Conservation (phyloP, 2,329 filamentous ascomycete species). For the Ascochyta clinopodiicola region DNA sequence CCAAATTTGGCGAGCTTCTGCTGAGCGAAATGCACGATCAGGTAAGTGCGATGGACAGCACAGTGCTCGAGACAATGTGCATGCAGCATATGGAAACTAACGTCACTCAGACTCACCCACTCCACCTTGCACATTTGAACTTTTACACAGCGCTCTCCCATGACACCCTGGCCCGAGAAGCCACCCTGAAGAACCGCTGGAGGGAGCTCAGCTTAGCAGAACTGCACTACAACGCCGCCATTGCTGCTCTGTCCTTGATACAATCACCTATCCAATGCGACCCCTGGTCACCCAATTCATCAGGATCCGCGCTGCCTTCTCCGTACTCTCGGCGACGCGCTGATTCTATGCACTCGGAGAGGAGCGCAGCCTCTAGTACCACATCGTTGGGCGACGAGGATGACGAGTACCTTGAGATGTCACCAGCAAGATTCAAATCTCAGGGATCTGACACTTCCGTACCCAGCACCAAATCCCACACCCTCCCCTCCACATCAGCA, state of each 20-base stretch:
- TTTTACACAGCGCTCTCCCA: slow-evolving; percentile 49
- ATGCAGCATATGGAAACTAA: neutral
- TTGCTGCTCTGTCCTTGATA: slow-evolving; percentile 12
- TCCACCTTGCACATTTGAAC: slow-evolving; percentile 44
- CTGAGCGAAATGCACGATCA: slow-evolving; percentile 27
- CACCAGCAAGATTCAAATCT: neutral
- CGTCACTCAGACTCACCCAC: slow-evolving; percentile 39
- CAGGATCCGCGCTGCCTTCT: neutral
- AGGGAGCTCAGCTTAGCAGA: slow-evolving; percentile 44
- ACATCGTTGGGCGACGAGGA: slow-evolving; percentile 27
- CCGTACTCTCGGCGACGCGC: slow-evolving; percentile 3
- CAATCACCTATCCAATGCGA: neutral
- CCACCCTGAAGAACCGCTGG: slow-evolving; percentile 39
- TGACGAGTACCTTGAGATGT: slow-evolving; percentile 11
- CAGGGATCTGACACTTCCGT: slow-evolving; percentile 14
- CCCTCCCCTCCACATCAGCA: slow-evolving; percentile 5
- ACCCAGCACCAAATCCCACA: slow-evolving; percentile 6
- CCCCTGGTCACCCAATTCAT: slow-evolving; percentile 6
- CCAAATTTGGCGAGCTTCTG: slow-evolving; percentile 34
- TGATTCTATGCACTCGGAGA: slow-evolving; percentile 7
- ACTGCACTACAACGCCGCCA: slow-evolving; percentile 43
- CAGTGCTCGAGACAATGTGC: neutral
- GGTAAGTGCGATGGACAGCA: slow-evolving; percentile 19
- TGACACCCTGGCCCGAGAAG: slow-evolving; percentile 46
- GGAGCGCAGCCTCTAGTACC: slow-evolving; percentile 30